These are phyloP conservation scores for Hyphopichia buzzinii DNA, from an alignment of 1,139 yeast genomes.

Conservation along the genomic window DNA sequence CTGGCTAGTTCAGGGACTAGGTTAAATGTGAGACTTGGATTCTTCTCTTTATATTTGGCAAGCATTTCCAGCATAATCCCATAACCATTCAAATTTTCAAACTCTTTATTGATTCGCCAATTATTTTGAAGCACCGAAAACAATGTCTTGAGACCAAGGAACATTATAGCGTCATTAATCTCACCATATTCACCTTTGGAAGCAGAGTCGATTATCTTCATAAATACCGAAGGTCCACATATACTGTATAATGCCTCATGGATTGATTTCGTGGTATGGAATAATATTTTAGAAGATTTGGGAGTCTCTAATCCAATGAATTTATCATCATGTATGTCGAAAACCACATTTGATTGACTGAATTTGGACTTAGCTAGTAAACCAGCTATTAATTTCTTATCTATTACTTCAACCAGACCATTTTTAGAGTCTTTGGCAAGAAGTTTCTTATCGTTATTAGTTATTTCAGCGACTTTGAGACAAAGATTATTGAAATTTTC, in stretches of 20 bases:
- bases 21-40: constrained; percentile 18
- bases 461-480: constrained; percentile 21
- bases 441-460: constrained; percentile 9
- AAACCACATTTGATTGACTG: constrained; percentile 27
- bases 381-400: constrained; percentile 19
- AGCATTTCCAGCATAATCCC: constrained; percentile 34
- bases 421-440: background rate
- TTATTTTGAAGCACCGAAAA: constrained; percentile 28
- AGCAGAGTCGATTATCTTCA: constrained; percentile 30
- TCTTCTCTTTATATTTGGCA: constrained; percentile 27
- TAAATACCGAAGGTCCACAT: constrained; percentile 37
- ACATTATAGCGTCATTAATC: constrained; percentile 21
- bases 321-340: constrained; percentile 26
- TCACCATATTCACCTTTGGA: constrained; percentile 12
- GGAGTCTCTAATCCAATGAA: constrained; percentile 17
- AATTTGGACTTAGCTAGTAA: constrained; percentile 18
- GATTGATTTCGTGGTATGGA: constrained; percentile 28
- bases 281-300: constrained; percentile 12
- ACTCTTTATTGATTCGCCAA: constrained; percentile 42
- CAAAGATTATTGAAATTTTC: constrained; percentile 26
- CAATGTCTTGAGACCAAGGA: constrained; percentile 22
- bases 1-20: constrained; percentile 1
- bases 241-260: constrained; percentile 31
- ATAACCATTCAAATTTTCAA: constrained; percentile 44
- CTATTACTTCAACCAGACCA: constrained; percentile 9